Percentiles rank a stretch among this genome's conserved stretches.
phyloP scores from a whole-genome alignment of 495 filamentous ascomycete species.

The Entonaema liquescens region DNA sequence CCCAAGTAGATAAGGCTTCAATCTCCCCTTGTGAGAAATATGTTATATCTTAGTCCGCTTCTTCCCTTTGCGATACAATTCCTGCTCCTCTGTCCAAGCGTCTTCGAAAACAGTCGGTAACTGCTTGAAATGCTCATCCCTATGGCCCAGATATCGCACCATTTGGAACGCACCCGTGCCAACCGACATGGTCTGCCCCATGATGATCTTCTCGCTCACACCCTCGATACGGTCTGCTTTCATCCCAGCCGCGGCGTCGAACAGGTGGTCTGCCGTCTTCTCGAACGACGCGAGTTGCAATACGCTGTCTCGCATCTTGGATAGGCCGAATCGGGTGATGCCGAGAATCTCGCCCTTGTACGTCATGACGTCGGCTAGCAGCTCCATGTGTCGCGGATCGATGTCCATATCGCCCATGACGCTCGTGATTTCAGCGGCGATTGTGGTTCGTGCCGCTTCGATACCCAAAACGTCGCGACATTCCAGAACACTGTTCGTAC shows the following conservation, averaged over 20 bases:
- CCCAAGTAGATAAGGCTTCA: no score
- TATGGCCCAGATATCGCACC: slow-evolving; percentile 75
- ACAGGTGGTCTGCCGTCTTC: slow-evolving; percentile 97
- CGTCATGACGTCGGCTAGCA: slow-evolving; percentile 99
- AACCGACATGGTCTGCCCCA: slow-evolving; percentile 90
- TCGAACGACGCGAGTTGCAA: slow-evolving; percentile 96
- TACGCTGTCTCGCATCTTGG: slow-evolving; percentile 96
- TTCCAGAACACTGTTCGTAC: slow-evolving; percentile 91
- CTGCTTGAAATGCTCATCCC: slow-evolving; percentile 66
- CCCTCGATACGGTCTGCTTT: slow-evolving; percentile 90
- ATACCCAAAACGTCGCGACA: slow-evolving; percentile 93
- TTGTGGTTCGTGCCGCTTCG: slow-evolving; percentile 88
- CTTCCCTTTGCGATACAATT: slow-evolving; percentile 20
- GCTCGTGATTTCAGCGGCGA: slow-evolving; percentile 77
- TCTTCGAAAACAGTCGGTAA: slow-evolving; percentile 82
- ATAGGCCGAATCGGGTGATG: slow-evolving; percentile 94
- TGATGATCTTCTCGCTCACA: slow-evolving; percentile 97
- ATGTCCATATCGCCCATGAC: slow-evolving; percentile 96
- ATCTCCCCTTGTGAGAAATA: background rate
- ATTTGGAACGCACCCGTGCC: slow-evolving; percentile 94
- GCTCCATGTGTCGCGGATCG: slow-evolving; percentile 97
- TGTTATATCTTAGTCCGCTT: slow-evolving; percentile 16
- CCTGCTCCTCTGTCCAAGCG: slow-evolving; percentile 63
- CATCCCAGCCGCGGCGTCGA: slow-evolving; percentile 90
- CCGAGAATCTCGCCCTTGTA: slow-evolving; percentile 98